Base-by-base conservation (phyloP, 2,329 filamentous ascomycete genomes). In the Hypoxylon sp. region DNA sequence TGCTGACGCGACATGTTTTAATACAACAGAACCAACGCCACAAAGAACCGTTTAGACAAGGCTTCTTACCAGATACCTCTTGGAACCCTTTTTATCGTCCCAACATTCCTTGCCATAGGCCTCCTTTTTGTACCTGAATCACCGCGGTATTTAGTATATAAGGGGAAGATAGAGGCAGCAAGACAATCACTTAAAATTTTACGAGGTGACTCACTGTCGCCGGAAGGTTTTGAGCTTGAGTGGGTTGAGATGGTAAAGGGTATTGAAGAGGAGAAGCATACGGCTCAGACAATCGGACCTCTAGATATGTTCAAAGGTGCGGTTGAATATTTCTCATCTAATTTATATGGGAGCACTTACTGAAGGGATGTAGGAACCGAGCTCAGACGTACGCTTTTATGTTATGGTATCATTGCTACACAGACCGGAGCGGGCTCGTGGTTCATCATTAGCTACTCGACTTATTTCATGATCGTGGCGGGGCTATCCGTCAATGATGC, bases 391-490 rank as follows among this genome's bases (percentile, higher is more conserved):
- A 86, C 84, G 1, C 75, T 86, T 2, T 77, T 86, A n/a, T 86
- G 82, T 73, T 84, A 82, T 63, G 81, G 79, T 19, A 79, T 82
- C 57, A 84, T 85, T 34, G 81, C 80, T 0, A 81, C 80, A 13
- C 82, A 84, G 65, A 80, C 79, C 0, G 81, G 78, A 0, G 78
- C 80, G 0, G 84, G 84, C 3, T 79, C 81, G 0, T 86, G 83
- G 82, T 86, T 85, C 70, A 74, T 84, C 46, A 85, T 85, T 67
- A 82, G 79, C 43, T 86, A 86, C 65, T 76, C 80, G 5, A 85
- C 84, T 2, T 86, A 85, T 72, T 86, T 83, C 73, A 78, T 82
- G 72, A 79, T 78, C 21, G 79, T 83, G 0, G 78, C 80, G 1
- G 82, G 82, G 1, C 69, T 81, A 30, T 69, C 72, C 3, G 78